Conservation (phyloP, 2,329 filamentous ascomycete genomes). For the Penicillium sp. region DNA sequence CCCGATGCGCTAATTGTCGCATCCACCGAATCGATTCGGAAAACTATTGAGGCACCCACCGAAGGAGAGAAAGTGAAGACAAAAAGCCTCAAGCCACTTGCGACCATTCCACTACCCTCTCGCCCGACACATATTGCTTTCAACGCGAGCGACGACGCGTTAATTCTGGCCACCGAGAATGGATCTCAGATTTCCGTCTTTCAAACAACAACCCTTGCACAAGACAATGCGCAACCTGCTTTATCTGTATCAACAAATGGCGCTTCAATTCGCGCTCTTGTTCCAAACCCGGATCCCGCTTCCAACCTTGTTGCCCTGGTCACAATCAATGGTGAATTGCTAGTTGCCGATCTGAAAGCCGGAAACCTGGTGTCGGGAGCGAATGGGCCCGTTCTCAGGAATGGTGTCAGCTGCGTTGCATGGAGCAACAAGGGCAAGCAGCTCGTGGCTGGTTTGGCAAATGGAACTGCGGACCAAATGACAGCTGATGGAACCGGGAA, state of each 20-base stretch:
- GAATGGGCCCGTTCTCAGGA: slow-evolving; percentile 69
- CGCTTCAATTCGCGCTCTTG: slow-evolving; percentile 71
- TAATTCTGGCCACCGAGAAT: slow-evolving; percentile 80
- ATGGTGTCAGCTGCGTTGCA: slow-evolving; percentile 78
- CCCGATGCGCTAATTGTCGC: slow-evolving; percentile 78
- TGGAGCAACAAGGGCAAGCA: slow-evolving; percentile 97
- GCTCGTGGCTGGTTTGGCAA: slow-evolving; percentile 78
- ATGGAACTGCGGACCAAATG: slow-evolving; percentile 83
- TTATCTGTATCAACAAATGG: slow-evolving; percentile 80
- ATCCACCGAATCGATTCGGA: slow-evolving; percentile 75
- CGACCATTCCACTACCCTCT: slow-evolving; percentile 71
- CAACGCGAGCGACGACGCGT: slow-evolving; percentile 82
- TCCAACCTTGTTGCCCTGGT: slow-evolving; percentile 79
- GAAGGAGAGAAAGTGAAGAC: slow-evolving; percentile 64
- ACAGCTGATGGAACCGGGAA: slow-evolving; percentile 78
- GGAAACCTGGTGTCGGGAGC: slow-evolving; percentile 60
- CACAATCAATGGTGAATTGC: slow-evolving; percentile 76
- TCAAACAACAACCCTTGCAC: slow-evolving; percentile 69
- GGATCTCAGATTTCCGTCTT: slow-evolving; percentile 85
- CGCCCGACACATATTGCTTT: slow-evolving; percentile 88
- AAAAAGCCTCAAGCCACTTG: slow-evolving; percentile 72
- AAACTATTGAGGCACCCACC: slow-evolving; percentile 68
- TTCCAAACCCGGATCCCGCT: slow-evolving; percentile 74
- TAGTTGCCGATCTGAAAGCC: slow-evolving; percentile 80
- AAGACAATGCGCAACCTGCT: slow-evolving; percentile 68